phyloP scores from a whole-genome alignment of 768 basidiomycete species.

The Rhizopogon vinicolor region DNA sequence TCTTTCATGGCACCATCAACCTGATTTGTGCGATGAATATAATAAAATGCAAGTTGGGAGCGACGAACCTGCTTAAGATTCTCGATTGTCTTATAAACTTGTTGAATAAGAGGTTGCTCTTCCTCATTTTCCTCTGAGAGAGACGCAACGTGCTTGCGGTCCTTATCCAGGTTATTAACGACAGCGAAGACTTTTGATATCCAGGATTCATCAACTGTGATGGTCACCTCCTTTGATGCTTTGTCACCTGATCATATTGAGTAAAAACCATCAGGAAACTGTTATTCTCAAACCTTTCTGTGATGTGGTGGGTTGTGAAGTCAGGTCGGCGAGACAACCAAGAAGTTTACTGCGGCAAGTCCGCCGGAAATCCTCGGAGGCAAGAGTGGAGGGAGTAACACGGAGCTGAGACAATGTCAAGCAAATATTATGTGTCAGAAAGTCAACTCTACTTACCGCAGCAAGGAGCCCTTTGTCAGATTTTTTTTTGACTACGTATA shows the following conservation, averaged over 20 bases:
- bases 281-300: slow-evolving; percentile 41
- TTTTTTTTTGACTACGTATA: slow-evolving; percentile 73
- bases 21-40: slow-evolving; percentile 4
- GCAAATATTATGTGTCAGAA: neutral
- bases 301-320: slow-evolving; percentile 45
- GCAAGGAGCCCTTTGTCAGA: slow-evolving; percentile 56
- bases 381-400: slow-evolving; percentile 54
- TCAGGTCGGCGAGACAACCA: slow-evolving; percentile 70
- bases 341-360: slow-evolving; percentile 69
- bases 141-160: slow-evolving; percentile 60
- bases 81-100: slow-evolving; percentile 37
- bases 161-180: slow-evolving; percentile 53
- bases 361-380: slow-evolving; percentile 69
- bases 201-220: slow-evolving; percentile 75
- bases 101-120: slow-evolving; percentile 38
- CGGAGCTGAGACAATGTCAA: slow-evolving; percentile 45
- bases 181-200: slow-evolving; percentile 57
- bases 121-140: slow-evolving; percentile 54
- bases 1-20: slow-evolving; percentile 12
- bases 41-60: neutral
- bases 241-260: slow-evolving; percentile 35
- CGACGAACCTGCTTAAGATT: slow-evolving; percentile 41
- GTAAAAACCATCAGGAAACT: neutral
- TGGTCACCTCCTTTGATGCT: slow-evolving; percentile 49
- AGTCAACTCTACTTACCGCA: slow-evolving; percentile 42